Percentiles rank a stretch among this genome's conserved stretches.
Conservation (phyloP, 2,329 filamentous ascomycete genomes). For the Zymoseptoria tritici region DNA sequence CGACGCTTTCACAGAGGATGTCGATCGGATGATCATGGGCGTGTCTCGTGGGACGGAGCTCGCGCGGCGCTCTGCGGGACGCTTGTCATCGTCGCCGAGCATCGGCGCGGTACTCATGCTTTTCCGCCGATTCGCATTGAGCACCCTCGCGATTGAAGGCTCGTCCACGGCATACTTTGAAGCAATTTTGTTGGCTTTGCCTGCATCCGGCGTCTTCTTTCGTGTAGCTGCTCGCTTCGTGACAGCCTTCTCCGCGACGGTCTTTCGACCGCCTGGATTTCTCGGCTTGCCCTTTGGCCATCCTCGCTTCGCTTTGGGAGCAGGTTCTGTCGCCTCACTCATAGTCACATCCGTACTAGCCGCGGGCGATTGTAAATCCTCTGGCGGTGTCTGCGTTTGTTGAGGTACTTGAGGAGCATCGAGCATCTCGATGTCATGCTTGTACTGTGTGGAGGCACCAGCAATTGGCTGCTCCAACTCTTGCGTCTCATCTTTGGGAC, state of each 20-base stretch:
- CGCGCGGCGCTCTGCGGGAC: conserved; percentile 5
- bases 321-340: conserved; percentile 18
- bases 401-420: conserved; percentile 29
- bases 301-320: conserved; percentile 27
- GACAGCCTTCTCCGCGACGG: conserved; percentile 30
- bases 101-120: conserved; percentile 17
- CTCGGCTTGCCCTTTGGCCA: conserved; percentile 43
- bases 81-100: background rate
- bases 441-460: background rate
- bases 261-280: conserved; percentile 31
- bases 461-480: background rate
- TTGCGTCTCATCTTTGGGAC: conserved; percentile 6
- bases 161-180: conserved; percentile 1
- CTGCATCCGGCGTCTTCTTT: conserved; percentile 30
- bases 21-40: conserved; percentile 20
- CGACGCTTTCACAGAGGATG: conserved; percentile 22
- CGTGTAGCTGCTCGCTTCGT: conserved; percentile 21
- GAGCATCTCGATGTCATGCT: conserved; percentile 7
- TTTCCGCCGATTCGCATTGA: conserved; percentile 17
- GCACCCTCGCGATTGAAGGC: conserved; percentile 7
- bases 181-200: conserved; percentile 26
- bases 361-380: conserved; percentile 24
- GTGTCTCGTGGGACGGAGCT: conserved; percentile 24
- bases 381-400: conserved; percentile 36
- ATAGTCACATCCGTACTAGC: conserved; percentile 20